Base-by-base conservation (phyloP, 108 stramenopile genomes). In the Cylindrotheca fusiformis region DNA sequence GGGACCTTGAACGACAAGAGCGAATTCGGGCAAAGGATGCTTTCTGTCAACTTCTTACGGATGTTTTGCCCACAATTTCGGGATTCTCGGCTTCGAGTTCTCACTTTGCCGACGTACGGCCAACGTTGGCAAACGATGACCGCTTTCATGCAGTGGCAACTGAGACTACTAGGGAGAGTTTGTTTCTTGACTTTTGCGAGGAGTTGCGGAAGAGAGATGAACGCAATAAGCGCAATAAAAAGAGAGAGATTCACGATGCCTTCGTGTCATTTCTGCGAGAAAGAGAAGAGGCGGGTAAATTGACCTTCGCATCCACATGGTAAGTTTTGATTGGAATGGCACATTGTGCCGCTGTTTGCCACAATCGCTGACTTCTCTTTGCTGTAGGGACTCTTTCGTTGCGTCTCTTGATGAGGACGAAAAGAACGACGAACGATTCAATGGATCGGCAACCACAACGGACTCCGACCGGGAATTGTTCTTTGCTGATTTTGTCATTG, bases 121-220 rank as follows among this genome's bases (percentile, higher is more conserved):
- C 85, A 18, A 59, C 56, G 5, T 53, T 93, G 58, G 55, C 81
- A 17, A 88, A 86, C 46, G 87, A 93, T 57, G 86, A 90, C 72
- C 86, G 91, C 23, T 93, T 88, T 57, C 80, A 85, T 75, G 84
- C 83, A 10, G 81, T 93, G 5, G 78, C 85, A 17, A 82, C 87
- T 10, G 91, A 93, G 65, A 61, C 27, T 0, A 78, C 71, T 0
- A 67, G 91, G 18, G 88, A 90, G 65, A 63, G 72, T 22, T 55
- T 88, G 24, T 93, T 83, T 57, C 68, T 80, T 45, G 91, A 93
- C 14, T 90, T 81, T 72, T 77, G 88, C 20, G 88, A 93, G 51
- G 91, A 93, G 50, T 52, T 80, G 29, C 63, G 76, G 24, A 93
- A 93, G 72, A 72, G 83, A 52, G 85, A 84, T n/a, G 87, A 90